Conservation (phyloP, 1,139 yeast species). For the Scheffersomyces titani region DNA sequence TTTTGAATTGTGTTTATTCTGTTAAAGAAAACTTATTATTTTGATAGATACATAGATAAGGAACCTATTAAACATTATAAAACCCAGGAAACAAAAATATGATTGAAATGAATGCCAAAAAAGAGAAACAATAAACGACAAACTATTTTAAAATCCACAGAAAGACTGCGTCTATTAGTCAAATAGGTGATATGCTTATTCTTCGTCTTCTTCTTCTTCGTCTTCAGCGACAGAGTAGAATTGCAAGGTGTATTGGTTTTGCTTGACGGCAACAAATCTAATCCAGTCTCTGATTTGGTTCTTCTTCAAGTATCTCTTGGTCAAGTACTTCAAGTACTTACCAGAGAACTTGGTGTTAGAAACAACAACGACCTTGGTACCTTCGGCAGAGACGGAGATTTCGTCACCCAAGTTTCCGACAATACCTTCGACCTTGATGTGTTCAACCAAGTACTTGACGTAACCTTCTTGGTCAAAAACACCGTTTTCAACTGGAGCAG, state of each 20-base stretch:
- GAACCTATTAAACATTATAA: conserved; percentile 5
- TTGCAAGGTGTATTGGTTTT: conserved; percentile 96
- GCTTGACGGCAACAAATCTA: conserved; percentile 96
- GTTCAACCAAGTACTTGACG: conserved; percentile 97
- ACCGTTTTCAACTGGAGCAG: conserved; percentile 97
- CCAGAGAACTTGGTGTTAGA: conserved; percentile 97
- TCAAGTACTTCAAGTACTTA: conserved; percentile 98
- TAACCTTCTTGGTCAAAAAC: conserved; percentile 97
- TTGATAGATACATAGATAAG: background rate
- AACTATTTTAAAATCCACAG: conserved; percentile 5
- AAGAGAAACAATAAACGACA: conserved; percentile 4
- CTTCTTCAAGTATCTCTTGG: conserved; percentile 99
- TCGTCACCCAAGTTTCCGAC: conserved; percentile 97
- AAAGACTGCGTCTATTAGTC: background rate
- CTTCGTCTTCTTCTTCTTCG: conserved; percentile 90
- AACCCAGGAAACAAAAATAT: conserved; percentile 9
- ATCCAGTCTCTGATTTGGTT: conserved; percentile 99
- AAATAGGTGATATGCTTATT: conserved; percentile 3
- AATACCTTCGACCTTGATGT: conserved; percentile 97
- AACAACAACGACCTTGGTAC: conserved; percentile 83
- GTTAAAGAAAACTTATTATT: background rate
- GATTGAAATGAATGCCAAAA: conserved; percentile 4
- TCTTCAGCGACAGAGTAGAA: conserved; percentile 98
- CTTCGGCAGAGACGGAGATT: conserved; percentile 84
- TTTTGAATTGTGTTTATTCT: background rate